Percentiles rank a stretch among this genome's conserved stretches.
Conservation (phyloP, 1,284 basidiomycete species). For the Tremellales sp. region DNA sequence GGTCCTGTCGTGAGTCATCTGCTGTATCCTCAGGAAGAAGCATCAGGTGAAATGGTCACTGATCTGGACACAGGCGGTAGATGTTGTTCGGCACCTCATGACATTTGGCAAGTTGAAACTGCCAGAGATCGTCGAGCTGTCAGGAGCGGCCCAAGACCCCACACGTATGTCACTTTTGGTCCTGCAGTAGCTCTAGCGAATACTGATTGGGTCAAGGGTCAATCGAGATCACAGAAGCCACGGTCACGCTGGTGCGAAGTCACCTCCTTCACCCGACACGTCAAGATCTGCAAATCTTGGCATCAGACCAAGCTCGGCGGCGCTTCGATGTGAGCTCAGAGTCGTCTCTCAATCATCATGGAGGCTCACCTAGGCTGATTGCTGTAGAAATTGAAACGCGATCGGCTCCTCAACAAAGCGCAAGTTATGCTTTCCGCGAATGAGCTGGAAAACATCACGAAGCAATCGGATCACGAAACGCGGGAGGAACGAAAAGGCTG, state of each 20-base stretch:
- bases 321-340: slow-evolving; percentile 21
- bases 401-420: slow-evolving; percentile 18
- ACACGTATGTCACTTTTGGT: slow-evolving; percentile 11
- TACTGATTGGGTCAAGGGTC: slow-evolving; percentile 10
- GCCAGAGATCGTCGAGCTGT: slow-evolving; percentile 37
- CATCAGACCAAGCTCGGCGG: slow-evolving; percentile 28
- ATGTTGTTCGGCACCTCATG: slow-evolving; percentile 69
- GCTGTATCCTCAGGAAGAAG: no score
- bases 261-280: slow-evolving; percentile 29
- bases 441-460: slow-evolving; percentile 38
- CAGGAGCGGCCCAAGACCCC: slow-evolving; percentile 13
- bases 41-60: not conserved
- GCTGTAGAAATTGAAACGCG: slow-evolving; percentile 19
- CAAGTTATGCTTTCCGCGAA: slow-evolving; percentile 45
- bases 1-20: slow-evolving; percentile 60
- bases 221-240: slow-evolving; percentile 9
- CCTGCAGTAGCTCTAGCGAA: no score
- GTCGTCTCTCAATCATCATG: not conserved
- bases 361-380: not conserved
- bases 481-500: slow-evolving; percentile 40
- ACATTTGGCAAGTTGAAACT: slow-evolving; percentile 81
- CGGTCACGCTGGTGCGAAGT: slow-evolving; percentile 22
- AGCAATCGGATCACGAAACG: slow-evolving; percentile 35
- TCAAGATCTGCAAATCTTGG: slow-evolving; percentile 27
- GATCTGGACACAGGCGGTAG: slow-evolving; percentile 56